Conservation (phyloP, 305 asterid species). For the Plantago coronopus region DNA sequence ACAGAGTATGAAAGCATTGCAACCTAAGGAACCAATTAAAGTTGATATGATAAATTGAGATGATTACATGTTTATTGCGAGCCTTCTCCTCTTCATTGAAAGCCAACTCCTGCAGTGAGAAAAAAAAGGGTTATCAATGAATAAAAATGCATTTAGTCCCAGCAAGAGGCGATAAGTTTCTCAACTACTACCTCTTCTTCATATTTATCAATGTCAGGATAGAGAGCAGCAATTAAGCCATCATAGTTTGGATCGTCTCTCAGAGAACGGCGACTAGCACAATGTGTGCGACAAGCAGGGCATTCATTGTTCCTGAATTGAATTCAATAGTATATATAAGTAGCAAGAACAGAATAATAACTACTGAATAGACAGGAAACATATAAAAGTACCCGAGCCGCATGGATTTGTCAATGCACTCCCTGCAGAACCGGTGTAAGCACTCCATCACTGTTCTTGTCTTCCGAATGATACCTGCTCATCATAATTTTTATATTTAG, state of each 20-base stretch:
- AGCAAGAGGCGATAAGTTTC: constrained; percentile 19
- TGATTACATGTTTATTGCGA: constrained; percentile 79
- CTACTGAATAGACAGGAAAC: constrained; percentile 25
- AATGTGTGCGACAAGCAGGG: constrained; percentile 98
- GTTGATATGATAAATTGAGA: constrained; percentile 8
- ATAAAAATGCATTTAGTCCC: constrained; percentile 18
- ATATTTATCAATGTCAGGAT: constrained; percentile 89
- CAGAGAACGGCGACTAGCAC: constrained; percentile 95
- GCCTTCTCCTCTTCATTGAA: constrained; percentile 91
- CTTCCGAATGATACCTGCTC: constrained; percentile 88
- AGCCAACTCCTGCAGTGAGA: constrained; percentile 67
- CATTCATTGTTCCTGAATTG: constrained; percentile 87
- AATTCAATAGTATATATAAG: constrained; percentile 21
- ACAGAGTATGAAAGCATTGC: background rate
- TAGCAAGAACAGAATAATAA: constrained; percentile 19
- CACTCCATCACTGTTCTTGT: constrained; percentile 99
- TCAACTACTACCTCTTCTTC: constrained; percentile 76
- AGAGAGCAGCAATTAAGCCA: constrained; percentile 70
- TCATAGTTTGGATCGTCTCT: constrained; percentile 98
- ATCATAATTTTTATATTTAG: constrained; percentile 14
- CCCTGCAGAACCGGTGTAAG: constrained; percentile 98
- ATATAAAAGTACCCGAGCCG: constrained; percentile 62
- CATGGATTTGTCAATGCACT: constrained; percentile 96
- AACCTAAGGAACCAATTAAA: background rate
- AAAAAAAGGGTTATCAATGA: constrained; percentile 20